Base-by-base conservation (phyloP, 2,329 filamentous ascomycete genomes). In the Diplodia seriata region DNA sequence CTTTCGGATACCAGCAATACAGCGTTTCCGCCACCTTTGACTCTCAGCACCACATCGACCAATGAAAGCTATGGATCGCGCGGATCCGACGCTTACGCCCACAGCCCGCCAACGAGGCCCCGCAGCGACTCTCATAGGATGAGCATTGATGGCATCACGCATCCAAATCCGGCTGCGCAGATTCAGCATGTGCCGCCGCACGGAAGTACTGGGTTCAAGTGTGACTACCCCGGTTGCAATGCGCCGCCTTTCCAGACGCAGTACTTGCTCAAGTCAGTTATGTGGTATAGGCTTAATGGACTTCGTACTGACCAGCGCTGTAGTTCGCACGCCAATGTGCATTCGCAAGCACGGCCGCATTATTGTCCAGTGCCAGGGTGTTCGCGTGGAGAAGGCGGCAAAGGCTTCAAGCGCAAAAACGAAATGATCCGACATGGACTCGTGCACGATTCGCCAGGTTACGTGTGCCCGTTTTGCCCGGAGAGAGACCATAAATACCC, bases 401-500 rank as follows among this genome's bases (percentile, higher is more conserved):
- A 87, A 73, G 88, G 88, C 1, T 90, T 90, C 80, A 90, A 90
- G 75, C 83, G 88, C 38, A 90, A 90, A 74, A 90, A 90, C 70
- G 88, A 90, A 75, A 90, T 90, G 88, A 89, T 89, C 70, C 82
- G 88, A n/a, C 88, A 90, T 74, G 94, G 94, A 1, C 85, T 98
- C 3, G 95, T 98, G 4, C 95, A 99, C 75, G 90, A 93, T 71
- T 97, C 93, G 8, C 95, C 95, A 1, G 94, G 94, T 69, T 99
- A 98, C 75, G 89, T 97, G 36, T 99, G 95, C 78, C 95, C 95
- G 0, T 98, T 97, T 76, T 99, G 95, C 78, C 91, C 93, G 1
- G 93, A 97, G 74, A 86, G 93, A 72, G 93, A 97, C 77, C 94
- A 97, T 78, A 94, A 91, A 76, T 98, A 98, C 77, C 95, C 95